These are phyloP conservation scores for Trematosphaeria pertusa DNA, from an alignment of 2,329 filamentous ascomycete genomes.

Conservation along the genomic window DNA sequence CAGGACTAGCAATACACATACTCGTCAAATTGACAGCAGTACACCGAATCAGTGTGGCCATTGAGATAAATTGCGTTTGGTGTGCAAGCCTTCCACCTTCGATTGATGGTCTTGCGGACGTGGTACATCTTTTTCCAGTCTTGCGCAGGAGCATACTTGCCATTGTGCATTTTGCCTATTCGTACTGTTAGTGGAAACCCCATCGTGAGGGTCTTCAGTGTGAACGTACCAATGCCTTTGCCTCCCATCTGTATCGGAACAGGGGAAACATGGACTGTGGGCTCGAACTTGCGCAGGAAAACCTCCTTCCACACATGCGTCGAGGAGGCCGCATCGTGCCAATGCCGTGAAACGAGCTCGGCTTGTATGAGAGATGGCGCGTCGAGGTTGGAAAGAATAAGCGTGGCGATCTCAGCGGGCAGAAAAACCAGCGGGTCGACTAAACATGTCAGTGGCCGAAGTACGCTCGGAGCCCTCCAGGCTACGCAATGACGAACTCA, in stretches of 20 bases:
- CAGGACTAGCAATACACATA: slow-evolving; percentile 54
- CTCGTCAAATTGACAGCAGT: slow-evolving; percentile 98
- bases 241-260: slow-evolving; percentile 59
- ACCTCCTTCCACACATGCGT: slow-evolving; percentile 67
- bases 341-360: slow-evolving; percentile 63
- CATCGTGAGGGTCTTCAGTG: no score
- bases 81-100: slow-evolving; percentile 79
- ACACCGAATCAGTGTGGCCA: slow-evolving; percentile 94
- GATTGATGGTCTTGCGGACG: slow-evolving; percentile 76
- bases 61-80: slow-evolving; percentile 87
- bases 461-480: no score
- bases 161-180: slow-evolving; percentile 50
- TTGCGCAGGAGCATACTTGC: slow-evolving; percentile 61
- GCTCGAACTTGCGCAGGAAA: slow-evolving; percentile 64
- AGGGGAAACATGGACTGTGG: slow-evolving; percentile 53
- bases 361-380: slow-evolving; percentile 61
- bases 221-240: slow-evolving; percentile 62
- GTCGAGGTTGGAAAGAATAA: slow-evolving; percentile 67
- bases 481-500: no score
- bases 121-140: slow-evolving; percentile 89
- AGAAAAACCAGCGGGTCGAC: slow-evolving; percentile 62
- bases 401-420: slow-evolving; percentile 65
- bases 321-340: slow-evolving; percentile 63
- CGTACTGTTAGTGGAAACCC: no score
- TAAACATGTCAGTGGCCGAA: no score